Percentiles rank a stretch among this genome's conserved stretches.
Conservation (phyloP, 225 moss, liverwort and hornwort species). For the Marchantia paleacea region DNA sequence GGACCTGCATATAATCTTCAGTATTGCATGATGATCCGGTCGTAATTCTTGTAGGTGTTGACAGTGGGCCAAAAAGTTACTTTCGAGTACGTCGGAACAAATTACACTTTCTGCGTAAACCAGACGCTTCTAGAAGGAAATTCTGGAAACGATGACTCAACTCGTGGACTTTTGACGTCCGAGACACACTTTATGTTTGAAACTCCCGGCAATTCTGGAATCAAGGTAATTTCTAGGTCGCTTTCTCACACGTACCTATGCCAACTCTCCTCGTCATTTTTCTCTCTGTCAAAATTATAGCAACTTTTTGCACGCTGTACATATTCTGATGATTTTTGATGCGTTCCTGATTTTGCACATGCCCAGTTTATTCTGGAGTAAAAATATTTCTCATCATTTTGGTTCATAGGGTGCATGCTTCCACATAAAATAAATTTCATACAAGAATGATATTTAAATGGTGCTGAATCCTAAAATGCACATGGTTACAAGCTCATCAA, state of each 20-base stretch:
- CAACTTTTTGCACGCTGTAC: neutral
- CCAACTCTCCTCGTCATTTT: too few species aligned
- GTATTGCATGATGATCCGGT: conserved; percentile 19
- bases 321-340: too few species aligned
- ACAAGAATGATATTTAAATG: too few species aligned
- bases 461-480: too few species aligned
- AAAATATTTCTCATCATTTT: too few species aligned
- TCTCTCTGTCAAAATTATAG: too few species aligned
- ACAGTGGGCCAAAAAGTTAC: conserved; percentile 66
- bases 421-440: too few species aligned
- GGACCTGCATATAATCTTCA: neutral
- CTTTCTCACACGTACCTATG: neutral
- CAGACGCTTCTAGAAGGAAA: conserved; percentile 51
- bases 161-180: conserved; percentile 52
- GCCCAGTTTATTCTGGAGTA: too few species aligned
- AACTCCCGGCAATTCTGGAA: conserved; percentile 68
- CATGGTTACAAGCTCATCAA: too few species aligned
- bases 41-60: conserved; percentile 53
- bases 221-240: conserved; percentile 53
- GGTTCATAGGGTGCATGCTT: too few species aligned
- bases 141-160: conserved; percentile 44
- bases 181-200: conserved; percentile 71
- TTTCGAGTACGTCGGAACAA: conserved; percentile 78
- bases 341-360: too few species aligned
- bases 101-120: conserved; percentile 61